A percentile compares a stretch with the other conserved stretches of the same genome.
Evolutionary conservation across 495 filamentous ascomycete species (phyloP).

Genomic region (Aspergillus avenaceus): DNA sequence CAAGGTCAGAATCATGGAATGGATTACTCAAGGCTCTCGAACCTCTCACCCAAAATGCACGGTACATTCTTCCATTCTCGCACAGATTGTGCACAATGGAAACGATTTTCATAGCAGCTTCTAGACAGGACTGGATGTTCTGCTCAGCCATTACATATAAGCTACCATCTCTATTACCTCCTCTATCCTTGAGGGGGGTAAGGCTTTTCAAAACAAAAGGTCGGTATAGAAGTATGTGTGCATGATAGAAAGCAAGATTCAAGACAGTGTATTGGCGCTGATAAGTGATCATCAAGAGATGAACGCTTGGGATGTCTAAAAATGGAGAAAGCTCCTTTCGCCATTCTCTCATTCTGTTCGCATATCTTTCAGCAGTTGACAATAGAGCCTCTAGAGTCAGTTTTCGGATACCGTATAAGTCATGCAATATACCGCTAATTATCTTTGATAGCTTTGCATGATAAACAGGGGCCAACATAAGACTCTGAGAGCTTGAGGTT

Average conservation of each 20-base stretch:
- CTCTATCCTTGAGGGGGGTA: constrained; percentile 1
- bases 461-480: constrained; percentile 40
- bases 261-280: constrained; percentile 26
- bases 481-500: constrained; percentile 23
- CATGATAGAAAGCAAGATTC: constrained; percentile 23
- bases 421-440: constrained; percentile 21
- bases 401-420: constrained; percentile 18
- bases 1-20: neutral
- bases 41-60: constrained; percentile 17
- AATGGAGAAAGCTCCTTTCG: constrained; percentile 17
- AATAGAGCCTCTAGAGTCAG: constrained; percentile 6
- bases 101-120: constrained; percentile 17
- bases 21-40: too few species aligned
- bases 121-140: constrained; percentile 11
- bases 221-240: constrained; percentile 21
- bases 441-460: constrained; percentile 29
- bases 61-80: constrained; percentile 15
- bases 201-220: constrained; percentile 22
- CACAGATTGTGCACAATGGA: constrained; percentile 17
- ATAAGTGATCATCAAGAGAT: constrained; percentile 21
- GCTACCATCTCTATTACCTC: neutral
- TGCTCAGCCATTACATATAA: constrained; percentile 1
- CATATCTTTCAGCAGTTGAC: constrained; percentile 11
- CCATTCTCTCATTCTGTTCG: constrained; percentile 12
- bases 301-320: constrained; percentile 17